Evolutionary conservation across 2,329 filamentous ascomycete species (phyloP), one percentile per base, ranked within the genome.

Genomic region (Aspergillus sp.): DNA sequence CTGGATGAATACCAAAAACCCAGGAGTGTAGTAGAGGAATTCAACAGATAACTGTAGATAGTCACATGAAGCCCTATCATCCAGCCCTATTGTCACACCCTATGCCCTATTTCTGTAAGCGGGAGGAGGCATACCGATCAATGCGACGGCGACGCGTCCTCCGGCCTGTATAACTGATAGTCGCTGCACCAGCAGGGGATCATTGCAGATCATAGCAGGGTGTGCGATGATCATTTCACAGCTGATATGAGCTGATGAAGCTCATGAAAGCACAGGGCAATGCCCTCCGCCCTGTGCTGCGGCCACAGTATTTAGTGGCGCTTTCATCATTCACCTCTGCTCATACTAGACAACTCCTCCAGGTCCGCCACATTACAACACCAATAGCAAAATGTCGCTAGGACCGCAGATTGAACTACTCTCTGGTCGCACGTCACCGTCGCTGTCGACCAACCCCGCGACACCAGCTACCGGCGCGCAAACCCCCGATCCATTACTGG

Each of bases 391-490:
- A 35, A 35, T 35, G 33, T 35, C 33, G 33, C 33, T 35, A 35
- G 33, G 33, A 35, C 33, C 33, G 15, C 33, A 7, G 10, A 35
- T 9, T 12, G 33, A 35, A 35, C 7, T 19, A 17, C 19, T 20
- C 3, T 45, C 43, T 6, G 15, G 15, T 25, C 43, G 43, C 32
- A 38, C 43, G 10, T 38, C 43, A 6, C 37, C 32, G 6, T 45
- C 43, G 7, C 19, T 19, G 30, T 17, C 19, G 12, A 45, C 27
- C 13, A 45, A 32, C 5, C 30, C 42, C 5, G 30, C 49, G 2
- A 62, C 60, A 4, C 60, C 60, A 15, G 58, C 52, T 30, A 63
- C 59, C 13, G 60, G 60, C 37, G 52, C 58, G 3, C 58, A 62
- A 49, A 62, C 60, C 2, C 60, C 60, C 5, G 60, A 63, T 45